Conservation (phyloP, 2,329 filamentous ascomycete species). For the Cordyceps javanica region DNA sequence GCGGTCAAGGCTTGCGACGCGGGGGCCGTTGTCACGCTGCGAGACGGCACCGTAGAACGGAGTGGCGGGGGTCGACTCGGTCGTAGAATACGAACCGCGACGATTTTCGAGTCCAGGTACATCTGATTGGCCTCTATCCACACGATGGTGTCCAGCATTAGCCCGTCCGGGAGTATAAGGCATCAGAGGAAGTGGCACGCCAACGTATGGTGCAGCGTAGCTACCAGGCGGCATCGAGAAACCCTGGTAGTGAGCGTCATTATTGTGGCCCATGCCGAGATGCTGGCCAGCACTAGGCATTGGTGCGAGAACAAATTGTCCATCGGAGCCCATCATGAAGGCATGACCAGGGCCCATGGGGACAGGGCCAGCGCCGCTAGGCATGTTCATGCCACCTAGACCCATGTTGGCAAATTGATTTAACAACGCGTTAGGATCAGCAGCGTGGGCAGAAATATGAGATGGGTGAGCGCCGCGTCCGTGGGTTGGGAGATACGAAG, state of each 20-base stretch:
- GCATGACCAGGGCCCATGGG: slow-evolving; percentile 29
- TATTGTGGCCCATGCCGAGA: slow-evolving; percentile 29
- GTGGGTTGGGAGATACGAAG: slow-evolving; percentile 26
- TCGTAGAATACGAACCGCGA: slow-evolving; percentile 62
- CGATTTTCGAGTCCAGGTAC: slow-evolving; percentile 60
- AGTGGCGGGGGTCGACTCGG: slow-evolving; percentile 59
- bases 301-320: slow-evolving; percentile 32
- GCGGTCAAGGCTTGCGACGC: slow-evolving; percentile 53
- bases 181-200: slow-evolving; percentile 33
- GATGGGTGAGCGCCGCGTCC: slow-evolving; percentile 23
- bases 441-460: slow-evolving; percentile 24
- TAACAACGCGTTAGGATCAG: slow-evolving; percentile 26
- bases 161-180: slow-evolving; percentile 50
- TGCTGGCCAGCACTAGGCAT: slow-evolving; percentile 27
- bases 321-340: slow-evolving; percentile 34
- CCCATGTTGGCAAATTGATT: slow-evolving; percentile 33
- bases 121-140: slow-evolving; percentile 43
- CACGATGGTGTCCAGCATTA: slow-evolving; percentile 37
- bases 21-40: slow-evolving; percentile 53
- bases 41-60: slow-evolving; percentile 56
- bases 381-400: slow-evolving; percentile 30
- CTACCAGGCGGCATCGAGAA: slow-evolving; percentile 27
- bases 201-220: slow-evolving; percentile 32
- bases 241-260: slow-evolving; percentile 27
- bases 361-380: slow-evolving; percentile 22